Evolutionary conservation across 306 rosid species (phyloP).

Genomic region (Canavalia ensiformis): DNA sequence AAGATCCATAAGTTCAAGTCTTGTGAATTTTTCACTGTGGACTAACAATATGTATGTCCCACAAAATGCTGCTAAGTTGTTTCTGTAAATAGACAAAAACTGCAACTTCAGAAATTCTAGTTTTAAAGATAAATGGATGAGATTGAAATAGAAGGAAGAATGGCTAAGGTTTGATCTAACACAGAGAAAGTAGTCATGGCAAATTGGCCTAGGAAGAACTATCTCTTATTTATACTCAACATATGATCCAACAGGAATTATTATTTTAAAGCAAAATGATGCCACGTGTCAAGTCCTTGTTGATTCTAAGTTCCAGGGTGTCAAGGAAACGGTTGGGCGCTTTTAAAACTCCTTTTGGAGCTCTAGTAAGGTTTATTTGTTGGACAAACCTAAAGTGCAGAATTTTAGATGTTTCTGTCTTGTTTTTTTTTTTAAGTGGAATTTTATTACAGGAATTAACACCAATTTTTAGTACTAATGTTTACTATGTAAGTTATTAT

Average conservation of each 20-base stretch:
- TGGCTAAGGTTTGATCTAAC: slow-evolving; percentile 27
- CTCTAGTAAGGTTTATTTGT: slow-evolving; percentile 40
- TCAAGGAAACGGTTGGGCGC: slow-evolving; percentile 32
- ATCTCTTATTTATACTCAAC: slow-evolving; percentile 54
- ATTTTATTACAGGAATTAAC: no score
- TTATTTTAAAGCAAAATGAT: slow-evolving; percentile 19
- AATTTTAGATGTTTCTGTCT: no score
- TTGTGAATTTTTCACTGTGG: neutral
- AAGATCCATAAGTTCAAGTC: slow-evolving; percentile 55
- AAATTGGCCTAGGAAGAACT: slow-evolving; percentile 45
- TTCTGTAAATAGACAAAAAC: slow-evolving; percentile 47
- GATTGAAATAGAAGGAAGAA: slow-evolving; percentile 33
- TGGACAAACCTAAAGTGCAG: neutral
- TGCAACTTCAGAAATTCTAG: slow-evolving; percentile 31
- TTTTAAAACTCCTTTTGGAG: slow-evolving; percentile 45
- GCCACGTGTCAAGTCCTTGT: slow-evolving; percentile 61
- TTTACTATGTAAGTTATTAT: neutral
- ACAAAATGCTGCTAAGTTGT: slow-evolving; percentile 48
- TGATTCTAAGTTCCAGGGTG: slow-evolving; percentile 39
- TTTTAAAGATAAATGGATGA: slow-evolving; percentile 33
- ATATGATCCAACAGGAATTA: neutral
- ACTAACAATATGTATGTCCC: slow-evolving; percentile 3
- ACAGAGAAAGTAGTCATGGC: slow-evolving; percentile 33
- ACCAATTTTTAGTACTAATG: no score
- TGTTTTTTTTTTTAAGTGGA: no score